Evolutionary conservation across 331 rosid species (phyloP).

Genomic region (Quercus lobata): DNA sequence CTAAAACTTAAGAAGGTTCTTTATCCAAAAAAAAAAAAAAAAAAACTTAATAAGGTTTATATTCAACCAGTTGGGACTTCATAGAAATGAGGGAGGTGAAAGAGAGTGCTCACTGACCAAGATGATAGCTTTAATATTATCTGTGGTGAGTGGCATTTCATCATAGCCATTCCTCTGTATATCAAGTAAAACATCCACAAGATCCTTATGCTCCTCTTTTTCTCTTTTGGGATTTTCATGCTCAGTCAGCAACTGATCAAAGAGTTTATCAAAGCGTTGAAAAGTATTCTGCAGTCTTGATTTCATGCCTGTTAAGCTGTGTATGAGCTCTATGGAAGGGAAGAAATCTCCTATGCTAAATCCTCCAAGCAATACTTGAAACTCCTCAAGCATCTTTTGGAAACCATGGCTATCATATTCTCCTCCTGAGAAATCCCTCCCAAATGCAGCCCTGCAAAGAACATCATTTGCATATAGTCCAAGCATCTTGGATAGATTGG

Average conservation of each 20-base stretch:
- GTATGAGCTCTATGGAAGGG: slow-evolving; percentile 65
- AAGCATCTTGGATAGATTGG: no score
- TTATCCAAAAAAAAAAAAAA: no score
- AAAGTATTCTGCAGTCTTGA: slow-evolving; percentile 41
- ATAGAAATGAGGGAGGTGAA: neutral
- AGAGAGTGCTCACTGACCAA: slow-evolving; percentile 35
- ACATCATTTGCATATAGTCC: no score
- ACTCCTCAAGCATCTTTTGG: slow-evolving; percentile 56
- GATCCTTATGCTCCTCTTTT: slow-evolving; percentile 45
- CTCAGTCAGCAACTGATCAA: slow-evolving; percentile 53
- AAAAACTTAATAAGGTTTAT: neutral
- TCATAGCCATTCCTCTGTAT: slow-evolving; percentile 37
- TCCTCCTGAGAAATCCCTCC: slow-evolving; percentile 55
- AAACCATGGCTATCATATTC: slow-evolving; percentile 45
- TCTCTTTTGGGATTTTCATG: slow-evolving; percentile 25
- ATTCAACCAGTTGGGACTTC: neutral
- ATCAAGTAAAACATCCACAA: slow-evolving; percentile 63
- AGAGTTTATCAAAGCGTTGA: slow-evolving; percentile 37
- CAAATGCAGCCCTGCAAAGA: slow-evolving; percentile 28
- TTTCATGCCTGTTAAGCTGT: slow-evolving; percentile 55
- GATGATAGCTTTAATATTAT: slow-evolving; percentile 64
- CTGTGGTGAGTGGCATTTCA: slow-evolving; percentile 52
- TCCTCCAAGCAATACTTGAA: slow-evolving; percentile 60
- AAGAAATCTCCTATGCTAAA: slow-evolving; percentile 67
- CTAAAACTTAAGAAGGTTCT: neutral